Percentiles rank a stretch among this genome's conserved stretches.
Evolutionary conservation across 176 grass and related monocot species (phyloP).

Genomic region (Canna indica): DNA sequence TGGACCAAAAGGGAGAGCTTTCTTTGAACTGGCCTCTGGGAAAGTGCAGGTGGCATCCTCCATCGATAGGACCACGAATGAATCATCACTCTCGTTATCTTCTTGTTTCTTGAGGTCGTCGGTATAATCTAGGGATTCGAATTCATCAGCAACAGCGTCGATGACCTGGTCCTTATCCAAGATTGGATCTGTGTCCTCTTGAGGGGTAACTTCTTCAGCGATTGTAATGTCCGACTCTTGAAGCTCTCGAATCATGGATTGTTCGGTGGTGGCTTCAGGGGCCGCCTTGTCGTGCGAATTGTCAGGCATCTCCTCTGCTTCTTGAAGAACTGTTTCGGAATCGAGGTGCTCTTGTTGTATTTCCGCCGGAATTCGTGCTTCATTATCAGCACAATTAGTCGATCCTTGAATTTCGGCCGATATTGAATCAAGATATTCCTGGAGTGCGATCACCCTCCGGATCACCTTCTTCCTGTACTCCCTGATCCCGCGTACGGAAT

Average conservation of each 20-base stretch:
- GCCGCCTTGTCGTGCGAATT: neutral
- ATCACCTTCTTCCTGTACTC: conserved; percentile 12
- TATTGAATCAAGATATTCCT: conserved; percentile 6
- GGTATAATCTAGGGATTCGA: neutral
- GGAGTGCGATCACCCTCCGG: neutral
- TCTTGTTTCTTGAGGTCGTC: neutral
- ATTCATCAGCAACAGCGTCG: neutral
- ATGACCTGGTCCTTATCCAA: neutral
- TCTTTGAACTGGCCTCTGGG: neutral
- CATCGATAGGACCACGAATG: neutral
- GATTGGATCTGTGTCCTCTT: neutral
- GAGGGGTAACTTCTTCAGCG: neutral
- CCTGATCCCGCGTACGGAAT: neutral
- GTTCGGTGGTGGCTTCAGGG: neutral
- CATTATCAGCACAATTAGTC: neutral
- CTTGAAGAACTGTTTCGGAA: too few relatives aligned
- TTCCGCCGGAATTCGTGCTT: neutral
- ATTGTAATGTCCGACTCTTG: neutral
- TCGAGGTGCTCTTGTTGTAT: neutral
- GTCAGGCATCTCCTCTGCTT: neutral
- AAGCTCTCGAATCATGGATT: neutral
- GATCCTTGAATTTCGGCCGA: neutral
- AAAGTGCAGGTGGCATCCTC: neutral
- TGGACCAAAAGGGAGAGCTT: neutral
- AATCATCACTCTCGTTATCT: neutral